A percentile compares a stretch with the other conserved stretches of the same genome.
These are phyloP conservation scores for Pseudogymnoascus sp. DNA, from an alignment of 2,329 filamentous ascomycete species.

Conservation along the genomic window DNA sequence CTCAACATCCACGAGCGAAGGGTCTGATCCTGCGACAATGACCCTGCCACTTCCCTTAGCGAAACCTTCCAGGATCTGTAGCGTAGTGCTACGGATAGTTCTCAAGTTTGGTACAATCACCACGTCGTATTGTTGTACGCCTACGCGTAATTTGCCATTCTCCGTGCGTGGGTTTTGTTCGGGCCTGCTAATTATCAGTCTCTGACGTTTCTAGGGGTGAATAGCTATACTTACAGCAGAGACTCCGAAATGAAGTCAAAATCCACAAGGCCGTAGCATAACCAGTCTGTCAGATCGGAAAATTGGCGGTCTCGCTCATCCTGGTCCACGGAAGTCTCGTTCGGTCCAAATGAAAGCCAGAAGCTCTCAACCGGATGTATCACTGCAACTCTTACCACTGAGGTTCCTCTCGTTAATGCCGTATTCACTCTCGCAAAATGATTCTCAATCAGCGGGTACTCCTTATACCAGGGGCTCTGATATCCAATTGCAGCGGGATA, in stretches of 20 bases:
- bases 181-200: slow-evolving; percentile 9
- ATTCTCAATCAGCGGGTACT: slow-evolving; percentile 30
- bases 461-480: slow-evolving; percentile 32
- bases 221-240: slow-evolving; percentile 24
- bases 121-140: slow-evolving; percentile 29
- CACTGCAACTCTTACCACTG: slow-evolving; percentile 29
- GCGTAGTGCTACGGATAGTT: slow-evolving; percentile 30
- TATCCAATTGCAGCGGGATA: slow-evolving; percentile 31
- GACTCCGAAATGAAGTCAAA: slow-evolving; percentile 33
- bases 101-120: slow-evolving; percentile 30
- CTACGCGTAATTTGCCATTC: slow-evolving; percentile 22
- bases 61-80: slow-evolving; percentile 26
- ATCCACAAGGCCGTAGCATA: slow-evolving; percentile 29
- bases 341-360: slow-evolving; percentile 31
- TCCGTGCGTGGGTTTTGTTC: not conserved
- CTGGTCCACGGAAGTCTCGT: slow-evolving; percentile 25
- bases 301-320: slow-evolving; percentile 26
- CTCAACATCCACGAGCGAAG: slow-evolving; percentile 24
- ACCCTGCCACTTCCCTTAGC: slow-evolving; percentile 23
- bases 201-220: not conserved
- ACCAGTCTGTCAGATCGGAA: slow-evolving; percentile 26
- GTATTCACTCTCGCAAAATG: slow-evolving; percentile 31
- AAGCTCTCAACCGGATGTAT: slow-evolving; percentile 33
- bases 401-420: slow-evolving; percentile 29
- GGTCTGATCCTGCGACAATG: slow-evolving; percentile 24